These are phyloP conservation scores for Spergularia azorica DNA, from an alignment of 179 eudicot species.

Conservation along the genomic window DNA sequence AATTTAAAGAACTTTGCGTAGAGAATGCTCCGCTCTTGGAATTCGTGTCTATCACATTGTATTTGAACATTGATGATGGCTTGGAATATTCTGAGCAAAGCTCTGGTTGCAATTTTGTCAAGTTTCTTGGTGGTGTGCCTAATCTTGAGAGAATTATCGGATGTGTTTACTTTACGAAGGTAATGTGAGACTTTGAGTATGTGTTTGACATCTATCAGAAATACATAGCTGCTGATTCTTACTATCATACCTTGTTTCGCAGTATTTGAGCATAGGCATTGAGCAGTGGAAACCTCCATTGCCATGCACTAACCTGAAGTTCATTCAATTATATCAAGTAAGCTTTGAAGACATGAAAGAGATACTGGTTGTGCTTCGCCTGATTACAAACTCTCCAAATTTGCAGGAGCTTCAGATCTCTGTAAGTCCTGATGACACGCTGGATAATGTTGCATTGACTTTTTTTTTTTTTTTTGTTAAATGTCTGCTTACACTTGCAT, in stretches of 20 bases:
- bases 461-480: background rate
- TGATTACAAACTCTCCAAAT: conserved; percentile 74
- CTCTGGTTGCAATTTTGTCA: conserved; percentile 71
- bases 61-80: conserved; percentile 76
- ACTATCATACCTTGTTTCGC: conserved; percentile 20
- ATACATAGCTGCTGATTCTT: conserved; percentile 17
- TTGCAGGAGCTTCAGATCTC: conserved; percentile 84
- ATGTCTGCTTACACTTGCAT: conserved; percentile 11
- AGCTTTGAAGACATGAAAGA: conserved; percentile 92
- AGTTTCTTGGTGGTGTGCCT: conserved; percentile 86
- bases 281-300: conserved; percentile 45
- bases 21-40: conserved; percentile 66
- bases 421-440: conserved; percentile 51
- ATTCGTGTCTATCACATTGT: conserved; percentile 63
- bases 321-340: conserved; percentile 77
- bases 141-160: conserved; percentile 75
- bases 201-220: background rate
- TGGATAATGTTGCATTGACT: background rate
- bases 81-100: conserved; percentile 80
- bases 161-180: conserved; percentile 94
- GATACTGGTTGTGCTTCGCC: conserved; percentile 72
- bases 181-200: conserved; percentile 24
- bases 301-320: conserved; percentile 57
- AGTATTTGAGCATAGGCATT: conserved; percentile 90
- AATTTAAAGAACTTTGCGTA: conserved; percentile 73